These are phyloP conservation scores for Paramecium octaurelia DNA, from an alignment of 73 alveolate species.

Conservation along the genomic window DNA sequence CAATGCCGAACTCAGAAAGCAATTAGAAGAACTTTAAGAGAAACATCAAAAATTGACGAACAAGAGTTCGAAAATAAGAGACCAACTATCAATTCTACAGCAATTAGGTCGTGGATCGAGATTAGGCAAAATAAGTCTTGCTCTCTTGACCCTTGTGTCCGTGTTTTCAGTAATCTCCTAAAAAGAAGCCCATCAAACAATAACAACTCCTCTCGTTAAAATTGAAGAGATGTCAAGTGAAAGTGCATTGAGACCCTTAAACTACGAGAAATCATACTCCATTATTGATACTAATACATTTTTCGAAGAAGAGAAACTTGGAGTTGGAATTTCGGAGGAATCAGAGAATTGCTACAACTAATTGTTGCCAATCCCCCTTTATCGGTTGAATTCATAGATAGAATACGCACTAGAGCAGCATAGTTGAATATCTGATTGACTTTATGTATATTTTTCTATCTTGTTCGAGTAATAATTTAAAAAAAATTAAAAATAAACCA, in stretches of 20 bases:
- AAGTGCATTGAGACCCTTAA: neutral
- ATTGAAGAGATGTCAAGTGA: neutral
- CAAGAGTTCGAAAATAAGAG: neutral
- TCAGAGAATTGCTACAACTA: neutral
- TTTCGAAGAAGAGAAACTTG: neutral
- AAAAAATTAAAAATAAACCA: neutral
- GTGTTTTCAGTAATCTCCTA: constrained; percentile 25
- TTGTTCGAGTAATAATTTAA: neutral
- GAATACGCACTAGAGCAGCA: neutral
- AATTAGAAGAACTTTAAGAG: neutral
- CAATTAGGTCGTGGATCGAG: constrained; percentile 18
- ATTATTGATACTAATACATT: neutral
- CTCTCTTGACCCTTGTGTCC: constrained; percentile 34
- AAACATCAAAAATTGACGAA: neutral
- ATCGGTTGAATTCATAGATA: neutral
- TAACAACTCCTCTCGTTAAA: constrained; percentile 3
- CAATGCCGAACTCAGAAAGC: neutral
- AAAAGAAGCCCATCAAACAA: neutral
- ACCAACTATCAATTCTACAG: neutral
- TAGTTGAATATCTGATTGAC: neutral
- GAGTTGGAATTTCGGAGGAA: neutral
- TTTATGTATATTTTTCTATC: neutral
- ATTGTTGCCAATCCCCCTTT: neutral
- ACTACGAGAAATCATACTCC: neutral
- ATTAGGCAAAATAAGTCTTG: constrained; percentile 39